Percentiles rank a stretch among this genome's conserved stretches.
Evolutionary conservation across 306 rosid species (phyloP).

Genomic region (Lathyrus tuberosus): DNA sequence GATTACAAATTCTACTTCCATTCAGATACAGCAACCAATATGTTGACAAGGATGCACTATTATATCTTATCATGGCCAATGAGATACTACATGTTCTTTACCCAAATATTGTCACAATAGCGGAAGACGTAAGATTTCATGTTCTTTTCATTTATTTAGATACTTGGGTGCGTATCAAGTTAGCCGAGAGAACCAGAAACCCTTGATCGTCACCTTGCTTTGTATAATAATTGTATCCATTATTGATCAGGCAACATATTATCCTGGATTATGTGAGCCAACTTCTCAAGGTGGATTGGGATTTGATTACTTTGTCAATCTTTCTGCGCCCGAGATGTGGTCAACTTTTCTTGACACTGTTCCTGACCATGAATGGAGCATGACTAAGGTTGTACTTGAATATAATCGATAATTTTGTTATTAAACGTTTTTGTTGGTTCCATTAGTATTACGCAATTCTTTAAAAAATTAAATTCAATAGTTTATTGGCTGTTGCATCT

Average conservation of each 20-base stretch:
- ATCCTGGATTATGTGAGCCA: slow-evolving; percentile 91
- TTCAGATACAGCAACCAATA: slow-evolving; percentile 94
- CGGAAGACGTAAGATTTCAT: slow-evolving; percentile 76
- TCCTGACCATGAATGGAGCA: slow-evolving; percentile 88
- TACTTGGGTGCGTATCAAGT: no score
- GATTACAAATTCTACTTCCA: slow-evolving; percentile 36
- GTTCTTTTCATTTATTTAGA: slow-evolving; percentile 28
- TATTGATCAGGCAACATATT: slow-evolving; percentile 76
- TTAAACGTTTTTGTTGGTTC: slow-evolving; percentile 24
- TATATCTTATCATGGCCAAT: slow-evolving; percentile 88
- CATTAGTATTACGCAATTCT: slow-evolving; percentile 23
- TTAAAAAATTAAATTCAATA: slow-evolving; percentile 23
- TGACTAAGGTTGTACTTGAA: slow-evolving; percentile 73
- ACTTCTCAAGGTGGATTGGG: slow-evolving; percentile 97
- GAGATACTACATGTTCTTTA: slow-evolving; percentile 76
- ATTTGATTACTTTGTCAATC: slow-evolving; percentile 92
- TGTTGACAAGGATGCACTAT: slow-evolving; percentile 83
- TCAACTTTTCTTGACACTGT: slow-evolving; percentile 73
- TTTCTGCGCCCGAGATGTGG: slow-evolving; percentile 88
- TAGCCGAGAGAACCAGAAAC: no score
- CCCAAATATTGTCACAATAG: slow-evolving; percentile 89
- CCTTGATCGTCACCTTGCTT: neutral
- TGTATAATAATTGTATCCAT: slow-evolving; percentile 30
- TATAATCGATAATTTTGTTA: slow-evolving; percentile 21
- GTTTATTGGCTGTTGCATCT: slow-evolving; percentile 26